Conservation (phyloP, 345 rosid species). For the Crucihimalaya himalaica region DNA sequence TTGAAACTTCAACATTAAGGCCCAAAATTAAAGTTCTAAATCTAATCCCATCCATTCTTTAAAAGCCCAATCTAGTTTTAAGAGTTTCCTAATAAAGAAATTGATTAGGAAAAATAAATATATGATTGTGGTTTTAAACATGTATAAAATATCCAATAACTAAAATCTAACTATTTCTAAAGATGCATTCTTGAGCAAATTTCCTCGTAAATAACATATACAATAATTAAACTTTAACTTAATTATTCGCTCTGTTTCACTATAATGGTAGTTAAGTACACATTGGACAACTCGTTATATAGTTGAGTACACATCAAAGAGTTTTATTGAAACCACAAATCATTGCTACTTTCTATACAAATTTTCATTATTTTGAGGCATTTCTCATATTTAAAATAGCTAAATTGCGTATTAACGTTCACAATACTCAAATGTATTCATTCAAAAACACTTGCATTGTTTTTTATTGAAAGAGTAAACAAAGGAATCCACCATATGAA, state of each 20-base stretch:
- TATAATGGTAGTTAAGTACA: background rate
- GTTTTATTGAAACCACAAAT: background rate
- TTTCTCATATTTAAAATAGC: background rate
- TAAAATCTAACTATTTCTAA: too few species aligned
- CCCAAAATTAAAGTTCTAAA: background rate
- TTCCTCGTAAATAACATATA: too few species aligned
- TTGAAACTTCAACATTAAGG: background rate
- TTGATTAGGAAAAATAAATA: too few species aligned
- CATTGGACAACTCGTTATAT: too few species aligned
- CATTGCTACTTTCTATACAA: constrained; percentile 3
- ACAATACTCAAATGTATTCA: constrained; percentile 12
- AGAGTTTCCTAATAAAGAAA: too few species aligned
- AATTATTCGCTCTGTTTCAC: background rate
- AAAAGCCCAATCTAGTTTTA: background rate
- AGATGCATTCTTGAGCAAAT: too few species aligned
- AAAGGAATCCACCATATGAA: constrained; percentile 7
- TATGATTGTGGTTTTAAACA: too few species aligned
- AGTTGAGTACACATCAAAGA: background rate
- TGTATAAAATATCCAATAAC: too few species aligned
- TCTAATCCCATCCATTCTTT: background rate
- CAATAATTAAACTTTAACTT: too few species aligned
- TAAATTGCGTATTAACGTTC: background rate
- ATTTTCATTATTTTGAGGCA: background rate
- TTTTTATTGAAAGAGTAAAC: constrained; percentile 27
- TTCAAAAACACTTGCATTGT: constrained; percentile 7